Evolutionary conservation across 2,329 filamentous ascomycete species (phyloP).

Genomic region (Colletotrichum falcatum): DNA sequence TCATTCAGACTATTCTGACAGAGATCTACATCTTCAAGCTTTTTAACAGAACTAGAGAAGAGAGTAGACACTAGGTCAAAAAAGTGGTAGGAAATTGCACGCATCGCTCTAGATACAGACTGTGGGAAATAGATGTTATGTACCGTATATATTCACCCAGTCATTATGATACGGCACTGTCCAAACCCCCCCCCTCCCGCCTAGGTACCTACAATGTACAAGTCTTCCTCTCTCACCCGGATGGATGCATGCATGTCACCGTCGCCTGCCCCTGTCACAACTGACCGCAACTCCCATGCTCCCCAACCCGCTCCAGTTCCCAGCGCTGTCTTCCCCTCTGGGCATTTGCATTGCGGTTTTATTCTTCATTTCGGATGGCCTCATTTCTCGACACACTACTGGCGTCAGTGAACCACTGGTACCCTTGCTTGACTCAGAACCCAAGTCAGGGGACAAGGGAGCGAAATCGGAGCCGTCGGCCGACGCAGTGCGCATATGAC

Average conservation of each 20-base stretch:
- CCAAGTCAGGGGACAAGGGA: constrained; percentile 28
- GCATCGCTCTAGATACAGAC: too few relatives aligned
- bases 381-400: constrained; percentile 21
- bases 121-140: too few relatives aligned
- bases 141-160: too few relatives aligned
- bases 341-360: not conserved
- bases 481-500: constrained; percentile 29
- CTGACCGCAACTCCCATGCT: constrained; percentile 39
- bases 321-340: not conserved
- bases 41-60: too few relatives aligned
- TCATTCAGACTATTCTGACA: too few relatives aligned
- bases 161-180: too few relatives aligned
- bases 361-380: constrained; percentile 14
- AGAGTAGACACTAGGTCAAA: too few relatives aligned
- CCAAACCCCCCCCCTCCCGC: too few relatives aligned
- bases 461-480: constrained; percentile 30
- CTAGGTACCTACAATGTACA: constrained; percentile 5
- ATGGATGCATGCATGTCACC: constrained; percentile 25
- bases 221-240: not conserved
- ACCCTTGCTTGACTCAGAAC: constrained; percentile 37
- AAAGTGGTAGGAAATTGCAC: too few relatives aligned
- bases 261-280: constrained; percentile 5
- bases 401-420: constrained; percentile 22
- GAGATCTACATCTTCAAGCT: too few relatives aligned
- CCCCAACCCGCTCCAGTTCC: constrained; percentile 16